Percentiles rank a stretch among this genome's conserved stretches.
Evolutionary conservation across 768 basidiomycete genomes (phyloP).

Genomic region (Rhizopogon roseolus): DNA sequence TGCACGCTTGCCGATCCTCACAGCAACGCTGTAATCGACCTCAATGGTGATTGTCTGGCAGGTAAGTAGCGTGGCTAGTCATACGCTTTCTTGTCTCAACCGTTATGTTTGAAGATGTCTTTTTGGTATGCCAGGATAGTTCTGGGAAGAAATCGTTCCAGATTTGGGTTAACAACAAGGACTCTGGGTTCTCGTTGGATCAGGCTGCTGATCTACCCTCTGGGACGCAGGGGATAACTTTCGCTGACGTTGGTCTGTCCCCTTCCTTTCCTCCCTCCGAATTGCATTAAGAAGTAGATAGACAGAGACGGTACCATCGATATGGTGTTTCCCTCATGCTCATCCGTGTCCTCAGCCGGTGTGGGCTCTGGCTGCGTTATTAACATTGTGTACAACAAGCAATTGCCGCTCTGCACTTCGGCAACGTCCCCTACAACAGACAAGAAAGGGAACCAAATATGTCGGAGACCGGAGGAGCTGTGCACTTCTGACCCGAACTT

Average conservation of each 20-base stretch:
- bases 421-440: slow-evolving; percentile 42
- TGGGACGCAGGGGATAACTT: slow-evolving; percentile 75
- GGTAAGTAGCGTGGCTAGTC: slow-evolving; percentile 38
- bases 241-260: slow-evolving; percentile 81
- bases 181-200: slow-evolving; percentile 65
- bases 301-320: slow-evolving; percentile 97
- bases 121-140: slow-evolving; percentile 78
- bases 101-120: slow-evolving; percentile 55
- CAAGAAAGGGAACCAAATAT: slow-evolving; percentile 50
- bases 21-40: slow-evolving; percentile 89
- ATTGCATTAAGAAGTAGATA: slow-evolving; percentile 16
- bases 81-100: not conserved
- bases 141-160: slow-evolving; percentile 65
- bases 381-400: slow-evolving; percentile 92
- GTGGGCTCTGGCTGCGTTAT: slow-evolving; percentile 74
- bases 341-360: slow-evolving; percentile 63
- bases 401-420: slow-evolving; percentile 74
- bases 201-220: slow-evolving; percentile 65
- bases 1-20: slow-evolving; percentile 87
- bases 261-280: not conserved
- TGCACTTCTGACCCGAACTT: slow-evolving; percentile 82
- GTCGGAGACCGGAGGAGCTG: slow-evolving; percentile 74
- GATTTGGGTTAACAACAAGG: slow-evolving; percentile 89
- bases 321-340: slow-evolving; percentile 86
- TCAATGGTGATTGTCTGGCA: slow-evolving; percentile 94